Conservation (phyloP, 2,329 filamentous ascomycete genomes). For the Talaromyces atroroseus region DNA sequence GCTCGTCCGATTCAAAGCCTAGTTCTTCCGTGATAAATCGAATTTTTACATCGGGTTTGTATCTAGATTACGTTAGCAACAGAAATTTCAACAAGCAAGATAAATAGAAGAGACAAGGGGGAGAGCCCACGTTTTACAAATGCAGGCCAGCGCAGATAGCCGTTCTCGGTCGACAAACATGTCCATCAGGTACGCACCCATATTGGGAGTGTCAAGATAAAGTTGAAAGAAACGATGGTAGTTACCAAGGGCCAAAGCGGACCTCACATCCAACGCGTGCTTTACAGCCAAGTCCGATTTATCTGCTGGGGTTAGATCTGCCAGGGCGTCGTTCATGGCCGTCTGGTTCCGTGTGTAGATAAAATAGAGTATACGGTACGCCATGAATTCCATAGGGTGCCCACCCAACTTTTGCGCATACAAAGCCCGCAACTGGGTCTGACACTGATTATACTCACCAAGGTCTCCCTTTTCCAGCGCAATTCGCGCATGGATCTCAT, state of each 20-base stretch:
- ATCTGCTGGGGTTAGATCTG: constrained; percentile 97
- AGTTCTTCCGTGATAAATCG: constrained; percentile 94
- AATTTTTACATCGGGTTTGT: constrained; percentile 83
- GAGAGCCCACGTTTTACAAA: constrained; percentile 85
- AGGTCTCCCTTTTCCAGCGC: constrained; percentile 96
- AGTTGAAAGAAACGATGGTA: constrained; percentile 98
- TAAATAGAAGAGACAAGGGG: not conserved
- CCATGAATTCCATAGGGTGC: constrained; percentile 92
- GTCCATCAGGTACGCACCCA: constrained; percentile 98
- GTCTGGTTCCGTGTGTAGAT: constrained; percentile 98
- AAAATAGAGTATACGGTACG: constrained; percentile 99
- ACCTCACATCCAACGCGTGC: constrained; percentile 87
- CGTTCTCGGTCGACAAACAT: constrained; percentile 97
- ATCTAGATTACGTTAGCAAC: constrained; percentile 59
- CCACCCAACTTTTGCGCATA: constrained; percentile 84
- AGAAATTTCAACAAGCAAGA: not conserved
- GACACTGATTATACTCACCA: constrained; percentile 99
- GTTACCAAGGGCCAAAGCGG: constrained; percentile 85
- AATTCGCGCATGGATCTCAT: constrained; percentile 96
- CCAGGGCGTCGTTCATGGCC: constrained; percentile 95
- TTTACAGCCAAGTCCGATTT: constrained; percentile 79
- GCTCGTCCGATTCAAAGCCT: constrained; percentile 86
- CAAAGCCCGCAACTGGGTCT: constrained; percentile 90
- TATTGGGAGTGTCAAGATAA: constrained; percentile 88
- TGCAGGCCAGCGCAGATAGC: constrained; percentile 79